Conservation (phyloP, 2,329 filamentous ascomycete species). For the Periglandula ipomoeae region DNA sequence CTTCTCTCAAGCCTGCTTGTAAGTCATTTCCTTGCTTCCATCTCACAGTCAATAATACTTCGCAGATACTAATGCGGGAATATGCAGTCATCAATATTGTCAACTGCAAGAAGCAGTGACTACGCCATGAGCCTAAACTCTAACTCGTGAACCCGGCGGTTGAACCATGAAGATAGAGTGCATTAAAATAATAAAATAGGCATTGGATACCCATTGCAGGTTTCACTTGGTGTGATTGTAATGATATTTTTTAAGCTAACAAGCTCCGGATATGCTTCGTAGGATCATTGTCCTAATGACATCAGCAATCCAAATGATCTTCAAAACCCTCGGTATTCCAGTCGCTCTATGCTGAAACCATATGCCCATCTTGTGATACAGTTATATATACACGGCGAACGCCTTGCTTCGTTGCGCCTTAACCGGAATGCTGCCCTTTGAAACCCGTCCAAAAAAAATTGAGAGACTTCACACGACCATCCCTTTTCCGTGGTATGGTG, state of each 20-base stretch:
- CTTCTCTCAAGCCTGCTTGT: constrained; percentile 94
- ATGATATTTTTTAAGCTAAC: neutral
- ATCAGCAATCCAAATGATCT: neutral
- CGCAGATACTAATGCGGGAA: neutral
- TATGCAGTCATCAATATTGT: constrained; percentile 47
- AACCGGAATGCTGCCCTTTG: too few relatives aligned
- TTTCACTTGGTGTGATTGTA: neutral
- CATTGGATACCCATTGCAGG: neutral
- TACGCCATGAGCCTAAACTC: neutral
- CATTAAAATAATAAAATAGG: neutral
- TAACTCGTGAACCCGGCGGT: neutral
- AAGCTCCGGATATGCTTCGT: neutral
- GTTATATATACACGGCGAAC: constrained; percentile 17
- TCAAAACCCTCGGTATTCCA: constrained; percentile 13
- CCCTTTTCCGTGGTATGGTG: constrained; percentile 56
- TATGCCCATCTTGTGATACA: constrained; percentile 16
- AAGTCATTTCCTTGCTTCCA: constrained; percentile 28
- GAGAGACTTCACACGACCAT: constrained; percentile 36
- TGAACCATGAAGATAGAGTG: neutral
- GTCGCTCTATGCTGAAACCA: constrained; percentile 18
- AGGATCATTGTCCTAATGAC: neutral
- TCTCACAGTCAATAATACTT: neutral
- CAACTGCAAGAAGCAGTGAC: constrained; percentile 43
- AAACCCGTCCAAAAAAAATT: too few relatives aligned
- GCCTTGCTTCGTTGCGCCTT: neutral